Evolutionary conservation across 805 yeast species (phyloP), one percentile per base, ranked within the genome.

Genomic region (Kazachstania psychrophila): DNA sequence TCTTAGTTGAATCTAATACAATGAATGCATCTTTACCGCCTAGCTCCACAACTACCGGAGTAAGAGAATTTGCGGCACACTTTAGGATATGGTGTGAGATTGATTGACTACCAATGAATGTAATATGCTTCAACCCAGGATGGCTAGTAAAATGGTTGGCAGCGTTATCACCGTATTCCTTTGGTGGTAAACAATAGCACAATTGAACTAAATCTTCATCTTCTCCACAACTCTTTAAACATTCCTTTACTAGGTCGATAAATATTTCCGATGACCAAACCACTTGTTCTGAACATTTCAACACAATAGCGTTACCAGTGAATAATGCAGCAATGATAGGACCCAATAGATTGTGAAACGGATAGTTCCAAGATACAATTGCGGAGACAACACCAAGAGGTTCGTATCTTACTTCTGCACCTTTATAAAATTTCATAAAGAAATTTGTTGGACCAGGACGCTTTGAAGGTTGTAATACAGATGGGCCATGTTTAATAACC

Each of bases 11-110:
- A 51, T 89, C 96, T 45, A 92, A 69, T 3, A 88, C 86, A 35
- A 92, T 70, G 15, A 86, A 75, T 0, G 96, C 81, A 58, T 92
- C 99, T 52, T 92, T 92, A 15, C 99, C 99, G 25, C 99, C 99
- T 25, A 92, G 68, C 60, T 92, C 99, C 8, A 86, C 88, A 16
- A 89, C 96, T 29, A 89, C 87, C 0, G 97, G 99, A 0, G 95
- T 89, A 50, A 92, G 66, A n/a, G 83, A 70, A 41, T 75, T 74
- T 31, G 96, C 72, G 2, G 97, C 96, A 28, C 88, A 83, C 31
- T 68, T 70, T 25, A 81, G 79, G 12, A 92, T 95, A 41, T 75
- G 75, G 53, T 87, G 92, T 4, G 97, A 96, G 18, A 92, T 95
- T 1, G 89, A 88, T 44, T 83, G 75, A n/a, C 95, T 84, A 5